Evolutionary conservation across 352 stramenopile species (phyloP).

Genomic region (Globisporangium uncinulatum): DNA sequence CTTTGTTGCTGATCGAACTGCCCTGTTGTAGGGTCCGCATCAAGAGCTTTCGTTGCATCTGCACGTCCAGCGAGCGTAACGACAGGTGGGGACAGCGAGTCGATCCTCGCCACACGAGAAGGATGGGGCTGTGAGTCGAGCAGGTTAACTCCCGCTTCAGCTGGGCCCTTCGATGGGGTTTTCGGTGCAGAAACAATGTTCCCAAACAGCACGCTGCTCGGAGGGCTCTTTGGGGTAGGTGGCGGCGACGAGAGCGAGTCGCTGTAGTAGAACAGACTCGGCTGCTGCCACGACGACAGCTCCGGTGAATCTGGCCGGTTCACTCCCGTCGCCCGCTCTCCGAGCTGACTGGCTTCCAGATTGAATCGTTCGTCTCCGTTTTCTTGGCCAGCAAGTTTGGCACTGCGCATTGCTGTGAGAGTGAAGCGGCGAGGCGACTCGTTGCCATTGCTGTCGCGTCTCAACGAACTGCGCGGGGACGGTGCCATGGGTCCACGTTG

Average conservation of each 20-base stretch:
- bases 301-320: not conserved
- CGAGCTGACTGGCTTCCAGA: not conserved
- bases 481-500: not conserved
- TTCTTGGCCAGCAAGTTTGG: not conserved
- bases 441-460: slow-evolving; percentile 3
- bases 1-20: not conserved
- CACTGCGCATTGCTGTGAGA: slow-evolving; percentile 7
- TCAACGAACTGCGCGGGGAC: slow-evolving; percentile 13
- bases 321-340: not conserved
- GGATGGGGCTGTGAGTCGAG: not conserved
- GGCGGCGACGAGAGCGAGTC: slow-evolving; percentile 1
- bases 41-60: not conserved
- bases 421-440: slow-evolving; percentile 1
- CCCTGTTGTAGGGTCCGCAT: not conserved
- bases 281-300: slow-evolving; percentile 7
- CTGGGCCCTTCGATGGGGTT: not conserved
- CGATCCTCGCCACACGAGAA: not conserved
- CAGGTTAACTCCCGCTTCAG: not conserved
- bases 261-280: slow-evolving; percentile 21
- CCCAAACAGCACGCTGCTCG: not conserved
- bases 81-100: not conserved
- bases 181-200: not conserved
- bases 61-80: not conserved
- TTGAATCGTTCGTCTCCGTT: not conserved
- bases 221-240: slow-evolving; percentile 3